Evolutionary conservation across 2,329 filamentous ascomycete genomes (phyloP).

Genomic region (Penicillium fuscoglaucum): DNA sequence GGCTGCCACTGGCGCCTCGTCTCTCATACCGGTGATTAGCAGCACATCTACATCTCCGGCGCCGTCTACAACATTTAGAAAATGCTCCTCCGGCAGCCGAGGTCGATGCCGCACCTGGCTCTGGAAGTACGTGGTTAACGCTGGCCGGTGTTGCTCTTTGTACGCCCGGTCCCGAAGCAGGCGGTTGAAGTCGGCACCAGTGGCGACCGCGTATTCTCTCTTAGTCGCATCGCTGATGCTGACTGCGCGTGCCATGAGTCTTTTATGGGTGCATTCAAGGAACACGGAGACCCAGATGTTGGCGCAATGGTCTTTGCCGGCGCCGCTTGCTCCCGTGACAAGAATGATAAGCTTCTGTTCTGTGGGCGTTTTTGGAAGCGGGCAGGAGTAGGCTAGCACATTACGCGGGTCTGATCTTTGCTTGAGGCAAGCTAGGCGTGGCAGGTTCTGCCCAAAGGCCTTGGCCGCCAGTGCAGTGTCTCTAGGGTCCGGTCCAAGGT

Average conservation of each 20-base stretch:
- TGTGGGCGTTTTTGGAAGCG: constrained; percentile 45
- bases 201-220: constrained; percentile 54
- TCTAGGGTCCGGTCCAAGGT: constrained; percentile 63
- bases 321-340: constrained; percentile 53
- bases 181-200: constrained; percentile 49
- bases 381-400: constrained; percentile 58
- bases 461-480: constrained; percentile 52
- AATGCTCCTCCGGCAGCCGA: constrained; percentile 53
- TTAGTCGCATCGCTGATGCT: constrained; percentile 63
- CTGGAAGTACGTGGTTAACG: constrained; percentile 55
- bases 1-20: constrained; percentile 56
- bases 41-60: constrained; percentile 54
- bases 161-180: constrained; percentile 58
- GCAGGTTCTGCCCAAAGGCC: constrained; percentile 59
- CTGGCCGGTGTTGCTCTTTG: constrained; percentile 60
- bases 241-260: constrained; percentile 42
- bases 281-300: constrained; percentile 52
- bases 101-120: constrained; percentile 48
- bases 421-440: constrained; percentile 56
- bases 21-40: constrained; percentile 64
- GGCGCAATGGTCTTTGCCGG: constrained; percentile 64
- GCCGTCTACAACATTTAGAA: constrained; percentile 48
- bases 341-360: constrained; percentile 56
- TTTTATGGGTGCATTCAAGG: constrained; percentile 19
- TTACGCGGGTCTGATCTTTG: constrained; percentile 49